Base-by-base conservation (phyloP, 2,329 filamentous ascomycete genomes). In the Beauveria asiatica region DNA sequence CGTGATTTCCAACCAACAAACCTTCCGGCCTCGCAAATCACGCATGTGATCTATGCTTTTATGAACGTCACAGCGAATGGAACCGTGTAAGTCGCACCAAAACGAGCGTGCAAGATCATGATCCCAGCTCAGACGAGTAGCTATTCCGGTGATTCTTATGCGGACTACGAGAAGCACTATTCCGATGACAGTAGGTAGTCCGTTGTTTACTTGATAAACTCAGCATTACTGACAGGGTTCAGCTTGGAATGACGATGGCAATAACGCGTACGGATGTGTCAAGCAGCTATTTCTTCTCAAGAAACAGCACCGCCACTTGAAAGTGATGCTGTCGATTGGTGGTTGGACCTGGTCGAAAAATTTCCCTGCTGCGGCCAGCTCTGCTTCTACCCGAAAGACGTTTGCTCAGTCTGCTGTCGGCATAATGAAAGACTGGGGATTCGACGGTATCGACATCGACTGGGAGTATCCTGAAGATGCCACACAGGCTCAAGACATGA, bases 281-380 rank as follows among this genome's bases (percentile, higher is more conserved):
- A 94, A 94, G 75, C 89, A 95, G 68, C 77, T 96, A 1, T 90
- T 83, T 70, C 75, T 89, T 8, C 77, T 91, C 48, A 96, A 96
- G 75, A 86, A 92, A 71, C 73, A 79, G 61, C 87, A 96, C 71
- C 85, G 90, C 17, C 83, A 90, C 51, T 72, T 96, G 58, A 95
- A 95, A 70, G 80, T 88, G 1, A 77, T 95, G 23, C 80, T 96
- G 4, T 89, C 84, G 52, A 90, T 96, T 64, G 92, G 92, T 52
- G 91, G 92, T 33, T 95, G 88, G 88, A 92, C 89, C 0, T 94
- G 90, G 73, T 91, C 88, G 2, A 76, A 80, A 65, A 90, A 90
- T 71, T 93, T 96, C 69, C 78, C 88, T 1, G 76, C 77, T 1
- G 86, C 86, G 0, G 84, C 86, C 10, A 84, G 83, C 62, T 88